These are phyloP conservation scores for Triticum urartu DNA, from an alignment of 176 grass and related monocot genomes.

Conservation along the genomic window DNA sequence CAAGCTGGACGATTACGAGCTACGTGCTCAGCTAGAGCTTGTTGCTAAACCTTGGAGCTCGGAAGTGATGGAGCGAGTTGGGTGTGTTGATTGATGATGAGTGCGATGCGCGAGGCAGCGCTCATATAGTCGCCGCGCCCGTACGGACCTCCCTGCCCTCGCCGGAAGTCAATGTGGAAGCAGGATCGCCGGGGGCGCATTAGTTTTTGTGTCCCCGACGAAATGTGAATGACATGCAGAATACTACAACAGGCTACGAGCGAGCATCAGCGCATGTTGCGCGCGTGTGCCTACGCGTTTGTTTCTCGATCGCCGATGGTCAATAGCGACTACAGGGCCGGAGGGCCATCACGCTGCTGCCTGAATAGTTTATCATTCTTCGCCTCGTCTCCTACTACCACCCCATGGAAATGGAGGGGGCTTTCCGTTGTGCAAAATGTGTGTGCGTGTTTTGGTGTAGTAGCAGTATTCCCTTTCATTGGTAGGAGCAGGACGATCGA, in stretches of 20 bases:
- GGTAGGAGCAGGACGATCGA: not conserved
- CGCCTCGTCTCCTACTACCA: too few species aligned
- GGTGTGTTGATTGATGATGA: not conserved
- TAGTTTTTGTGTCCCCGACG: not conserved
- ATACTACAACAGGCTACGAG: not conserved
- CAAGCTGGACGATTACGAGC: not conserved
- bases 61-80: not conserved
- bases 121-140: slow-evolving; percentile 5
- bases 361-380: not conserved
- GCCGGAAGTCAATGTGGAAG: slow-evolving; percentile 28
- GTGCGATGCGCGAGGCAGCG: slow-evolving; percentile 1
- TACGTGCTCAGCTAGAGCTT: not conserved
- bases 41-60: not conserved
- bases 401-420: not conserved
- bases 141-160: not conserved
- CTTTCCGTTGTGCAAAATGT: slow-evolving; percentile 43
- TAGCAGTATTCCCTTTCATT: not conserved
- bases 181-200: not conserved
- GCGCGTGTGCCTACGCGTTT: slow-evolving; percentile 30
- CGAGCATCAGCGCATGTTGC: not conserved
- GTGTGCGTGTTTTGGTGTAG: not conserved
- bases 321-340: not conserved
- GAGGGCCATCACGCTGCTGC: slow-evolving; percentile 1
- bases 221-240: slow-evolving; percentile 50
- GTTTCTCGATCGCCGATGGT: slow-evolving; percentile 22